phyloP scores from a whole-genome alignment of 1,139 yeast species.

The Sugiyamaella sp. region DNA sequence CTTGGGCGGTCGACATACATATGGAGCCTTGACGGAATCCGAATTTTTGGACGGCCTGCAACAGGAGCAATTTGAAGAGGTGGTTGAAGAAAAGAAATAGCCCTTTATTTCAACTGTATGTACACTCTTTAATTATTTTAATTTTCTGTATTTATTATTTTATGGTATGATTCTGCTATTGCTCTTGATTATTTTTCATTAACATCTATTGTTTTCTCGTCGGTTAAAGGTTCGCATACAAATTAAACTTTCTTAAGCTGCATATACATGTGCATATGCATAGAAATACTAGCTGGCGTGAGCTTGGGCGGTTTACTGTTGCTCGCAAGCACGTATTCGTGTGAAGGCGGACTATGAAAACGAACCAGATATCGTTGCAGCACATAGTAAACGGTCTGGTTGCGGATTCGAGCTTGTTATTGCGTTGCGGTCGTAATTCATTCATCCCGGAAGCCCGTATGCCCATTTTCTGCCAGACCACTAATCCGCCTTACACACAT shows the following conservation, averaged over 20 bases:
- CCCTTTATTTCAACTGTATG: too few relatives aligned
- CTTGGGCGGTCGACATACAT: conserved; percentile 29
- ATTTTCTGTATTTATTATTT: background rate
- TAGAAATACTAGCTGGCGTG: background rate
- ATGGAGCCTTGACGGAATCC: conserved; percentile 15
- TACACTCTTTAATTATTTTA: background rate
- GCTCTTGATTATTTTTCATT: background rate
- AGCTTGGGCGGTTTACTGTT: background rate
- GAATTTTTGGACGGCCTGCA: conserved; percentile 11
- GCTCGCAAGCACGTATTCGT: background rate
- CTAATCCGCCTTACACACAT: too few relatives aligned
- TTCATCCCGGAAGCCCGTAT: too few relatives aligned
- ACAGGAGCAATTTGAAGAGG: background rate
- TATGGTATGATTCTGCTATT: background rate
- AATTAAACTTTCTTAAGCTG: background rate
- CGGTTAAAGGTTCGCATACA: too few relatives aligned
- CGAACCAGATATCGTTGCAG: background rate
- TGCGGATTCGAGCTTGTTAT: background rate
- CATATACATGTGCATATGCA: background rate
- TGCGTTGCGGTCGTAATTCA: too few relatives aligned
- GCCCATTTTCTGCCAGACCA: too few relatives aligned
- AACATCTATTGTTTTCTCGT: background rate
- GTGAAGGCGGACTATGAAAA: background rate
- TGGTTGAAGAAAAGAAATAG: conserved; percentile 2
- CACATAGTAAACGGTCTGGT: too few relatives aligned